These are phyloP conservation scores for Melastoma malabathricum DNA, from an alignment of 345 rosid genomes.

Conservation along the genomic window DNA sequence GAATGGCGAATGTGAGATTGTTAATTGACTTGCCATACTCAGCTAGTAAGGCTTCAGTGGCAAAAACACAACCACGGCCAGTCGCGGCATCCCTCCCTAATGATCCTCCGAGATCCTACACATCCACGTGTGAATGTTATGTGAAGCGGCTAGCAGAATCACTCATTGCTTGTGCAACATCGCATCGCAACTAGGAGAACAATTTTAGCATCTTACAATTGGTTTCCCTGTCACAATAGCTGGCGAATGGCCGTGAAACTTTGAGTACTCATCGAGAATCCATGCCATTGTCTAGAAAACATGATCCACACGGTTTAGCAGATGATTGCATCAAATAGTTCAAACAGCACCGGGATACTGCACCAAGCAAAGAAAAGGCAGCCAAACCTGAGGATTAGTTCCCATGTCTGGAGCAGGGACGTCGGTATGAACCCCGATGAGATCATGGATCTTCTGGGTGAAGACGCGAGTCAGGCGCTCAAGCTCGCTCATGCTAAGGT, in stretches of 20 bases:
- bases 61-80: constrained; percentile 85
- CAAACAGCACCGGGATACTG: neutral
- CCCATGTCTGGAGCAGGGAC: constrained; percentile 99
- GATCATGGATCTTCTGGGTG: constrained; percentile 96
- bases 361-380: neutral
- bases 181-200: no score
- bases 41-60: constrained; percentile 84
- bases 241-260: constrained; percentile 93
- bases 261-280: constrained; percentile 93
- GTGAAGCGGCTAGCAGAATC: no score
- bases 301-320: no score
- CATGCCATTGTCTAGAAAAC: constrained; percentile 74
- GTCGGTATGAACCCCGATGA: constrained; percentile 76
- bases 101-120: constrained; percentile 97
- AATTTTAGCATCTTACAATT: constrained; percentile 32
- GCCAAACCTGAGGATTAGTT: constrained; percentile 63
- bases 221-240: constrained; percentile 96
- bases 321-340: no score
- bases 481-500: constrained; percentile 52
- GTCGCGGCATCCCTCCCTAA: constrained; percentile 98
- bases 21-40: constrained; percentile 68
- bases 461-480: constrained; percentile 92
- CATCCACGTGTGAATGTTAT: neutral
- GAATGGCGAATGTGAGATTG: constrained; percentile 72
- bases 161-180: no score